Conservation (phyloP, 2,329 filamentous ascomycete species). For the Aspergillus quadrilineatus region DNA sequence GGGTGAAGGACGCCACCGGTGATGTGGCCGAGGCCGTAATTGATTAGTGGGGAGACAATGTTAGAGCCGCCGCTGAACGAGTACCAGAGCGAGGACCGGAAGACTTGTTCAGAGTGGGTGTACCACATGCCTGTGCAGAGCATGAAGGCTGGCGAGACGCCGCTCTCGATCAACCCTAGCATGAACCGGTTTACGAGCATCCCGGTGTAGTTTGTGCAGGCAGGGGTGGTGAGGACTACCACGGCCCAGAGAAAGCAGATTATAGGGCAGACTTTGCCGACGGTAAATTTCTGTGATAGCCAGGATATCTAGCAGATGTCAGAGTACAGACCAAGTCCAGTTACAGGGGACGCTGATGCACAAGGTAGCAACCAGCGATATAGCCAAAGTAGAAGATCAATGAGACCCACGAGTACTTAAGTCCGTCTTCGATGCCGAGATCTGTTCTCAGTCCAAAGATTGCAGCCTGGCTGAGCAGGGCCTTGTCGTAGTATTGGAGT, state of each 20-base stretch:
- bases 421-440: slow-evolving; percentile 7
- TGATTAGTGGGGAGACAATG: slow-evolving; percentile 14
- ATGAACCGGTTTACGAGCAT: slow-evolving; percentile 16
- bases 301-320: slow-evolving; percentile 6
- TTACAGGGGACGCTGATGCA: not conserved
- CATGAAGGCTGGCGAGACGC: slow-evolving; percentile 15
- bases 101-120: slow-evolving; percentile 15
- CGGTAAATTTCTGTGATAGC: slow-evolving; percentile 9
- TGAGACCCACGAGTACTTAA: slow-evolving; percentile 16
- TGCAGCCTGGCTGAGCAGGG: slow-evolving; percentile 14
- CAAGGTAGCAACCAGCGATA: slow-evolving; percentile 11
- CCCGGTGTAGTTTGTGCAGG: slow-evolving; percentile 12
- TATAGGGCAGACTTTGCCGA: slow-evolving; percentile 9
- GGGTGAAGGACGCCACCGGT: slow-evolving; percentile 2
- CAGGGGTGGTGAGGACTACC: slow-evolving; percentile 11
- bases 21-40: slow-evolving; percentile 16
- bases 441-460: slow-evolving; percentile 14
- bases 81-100: slow-evolving; percentile 14
- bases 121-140: slow-evolving; percentile 16
- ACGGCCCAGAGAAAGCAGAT: slow-evolving; percentile 15
- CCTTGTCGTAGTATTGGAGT: slow-evolving; percentile 18
- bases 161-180: slow-evolving; percentile 14
- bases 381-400: slow-evolving; percentile 18
- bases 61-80: slow-evolving; percentile 15
- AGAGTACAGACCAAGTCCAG: not conserved